Conservation (phyloP, 1,284 basidiomycete species). For the Sanghuangporus weigelae region DNA sequence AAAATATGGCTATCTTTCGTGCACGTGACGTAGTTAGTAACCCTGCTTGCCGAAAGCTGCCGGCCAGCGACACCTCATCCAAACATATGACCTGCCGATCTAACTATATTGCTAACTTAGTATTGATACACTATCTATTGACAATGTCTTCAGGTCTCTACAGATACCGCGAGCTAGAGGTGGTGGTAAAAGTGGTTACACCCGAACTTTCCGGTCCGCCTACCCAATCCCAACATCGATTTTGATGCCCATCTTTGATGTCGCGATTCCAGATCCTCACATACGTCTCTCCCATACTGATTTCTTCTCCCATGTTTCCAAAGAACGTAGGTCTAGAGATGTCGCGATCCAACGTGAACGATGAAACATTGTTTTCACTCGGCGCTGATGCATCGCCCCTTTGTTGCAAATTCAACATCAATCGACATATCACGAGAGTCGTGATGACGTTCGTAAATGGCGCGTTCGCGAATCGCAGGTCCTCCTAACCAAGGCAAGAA, state of each 20-base stretch:
- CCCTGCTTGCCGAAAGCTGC: too few species aligned
- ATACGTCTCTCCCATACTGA: background rate
- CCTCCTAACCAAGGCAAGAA: background rate
- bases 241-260: background rate
- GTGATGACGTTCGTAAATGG: conserved; percentile 12
- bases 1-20: too few species aligned
- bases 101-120: too few species aligned
- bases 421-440: conserved; percentile 9
- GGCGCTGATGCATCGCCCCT: background rate
- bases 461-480: conserved; percentile 9
- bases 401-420: conserved; percentile 9
- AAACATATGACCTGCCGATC: too few species aligned
- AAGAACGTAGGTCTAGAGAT: background rate
- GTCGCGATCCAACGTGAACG: background rate
- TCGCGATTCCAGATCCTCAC: background rate
- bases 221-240: background rate
- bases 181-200: too few species aligned
- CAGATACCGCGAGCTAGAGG: too few species aligned
- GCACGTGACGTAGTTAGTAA: too few species aligned
- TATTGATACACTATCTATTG: too few species aligned
- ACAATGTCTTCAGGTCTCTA: too few species aligned
- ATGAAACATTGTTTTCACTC: too few species aligned
- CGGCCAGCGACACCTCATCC: too few species aligned
- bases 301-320: conserved; percentile 1
- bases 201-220: too few species aligned